Evolutionary conservation across 306 rosid species (phyloP), one percentile per base, ranked within the genome.

Genomic region (Canavalia gladiata): DNA sequence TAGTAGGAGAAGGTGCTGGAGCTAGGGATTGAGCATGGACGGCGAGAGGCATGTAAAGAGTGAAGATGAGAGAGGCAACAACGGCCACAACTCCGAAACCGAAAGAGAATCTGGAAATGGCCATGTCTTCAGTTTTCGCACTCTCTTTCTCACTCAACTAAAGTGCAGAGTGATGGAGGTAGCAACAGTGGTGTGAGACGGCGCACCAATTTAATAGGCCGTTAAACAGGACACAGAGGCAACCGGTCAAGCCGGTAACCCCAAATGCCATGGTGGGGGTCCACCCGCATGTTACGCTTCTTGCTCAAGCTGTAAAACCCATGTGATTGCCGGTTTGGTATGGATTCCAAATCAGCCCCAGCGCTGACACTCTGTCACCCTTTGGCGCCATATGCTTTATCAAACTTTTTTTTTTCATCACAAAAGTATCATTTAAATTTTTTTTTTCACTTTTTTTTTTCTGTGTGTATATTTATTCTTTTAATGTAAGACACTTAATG

Each of bases 1-100:
- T 90, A 39, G 89, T 8, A 18, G 94, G 94, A 46, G 90, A 75
- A 0, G 97, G 94, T 50, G 92, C 84, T 1, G 92, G 89, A 70
- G 92, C 69, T 6, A 56, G 60, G 42, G 89, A 59, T 56, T 85
- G 87, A 12, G 94, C 86, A 56, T 70, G 86, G 33, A 81, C 88
- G 29, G 82, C 77, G 11, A 78, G 57, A 8, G 92, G 90, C 55
- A 90, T 28, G 81, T 77, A n/a, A 7, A 86, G 67, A 35, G 83
- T 67, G 33, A 90, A 79, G 57, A 88, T 1, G 75, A 87, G 69
- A 60, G 85, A 74, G 8, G 80, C 71, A 43, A 87, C 39, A 2
- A 87, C 2, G 29, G 86, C 89, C 72, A 84, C 63, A 31, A 84
- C 54, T 41, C 73, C 84, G 12, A 82, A 80, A 55, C 73, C 82